A percentile compares a stretch with the other conserved stretches of the same genome.
Conservation (phyloP, 78 protist genomes). For the Polysphondylium violaceum region DNA sequence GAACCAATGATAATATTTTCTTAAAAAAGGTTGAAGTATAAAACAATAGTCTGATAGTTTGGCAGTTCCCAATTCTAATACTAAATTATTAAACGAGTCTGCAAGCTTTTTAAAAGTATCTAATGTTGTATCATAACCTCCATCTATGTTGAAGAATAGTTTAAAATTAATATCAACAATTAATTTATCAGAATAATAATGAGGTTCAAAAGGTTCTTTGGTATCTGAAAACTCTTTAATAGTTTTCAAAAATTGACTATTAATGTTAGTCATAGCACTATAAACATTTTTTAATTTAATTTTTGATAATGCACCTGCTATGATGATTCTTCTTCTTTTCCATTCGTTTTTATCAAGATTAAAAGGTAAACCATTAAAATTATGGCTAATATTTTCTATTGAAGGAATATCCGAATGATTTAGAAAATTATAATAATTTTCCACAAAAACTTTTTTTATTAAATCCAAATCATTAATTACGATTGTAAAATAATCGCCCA, state of each 20-base stretch:
- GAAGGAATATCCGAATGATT: neutral
- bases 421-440: constrained; percentile 11
- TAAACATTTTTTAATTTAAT: constrained; percentile 25
- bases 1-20: neutral
- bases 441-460: neutral
- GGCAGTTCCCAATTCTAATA: too few relatives aligned
- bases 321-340: constrained; percentile 7
- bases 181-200: neutral
- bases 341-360: neutral
- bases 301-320: constrained; percentile 26
- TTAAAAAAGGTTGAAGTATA: constrained; percentile 1
- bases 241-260: neutral
- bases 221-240: neutral
- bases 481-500: constrained; percentile 27
- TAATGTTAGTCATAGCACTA: neutral
- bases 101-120: constrained; percentile 5
- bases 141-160: neutral
- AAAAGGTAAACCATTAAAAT: neutral
- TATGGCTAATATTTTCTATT: neutral
- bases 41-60: neutral
- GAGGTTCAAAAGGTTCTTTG: constrained; percentile 1
- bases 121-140: neutral
- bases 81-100: constrained; percentile 25
- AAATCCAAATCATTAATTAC: constrained; percentile 3
- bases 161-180: neutral